These are phyloP conservation scores for Lithospermum erythrorhizon DNA, from an alignment of 257 asterid genomes.

Conservation along the genomic window DNA sequence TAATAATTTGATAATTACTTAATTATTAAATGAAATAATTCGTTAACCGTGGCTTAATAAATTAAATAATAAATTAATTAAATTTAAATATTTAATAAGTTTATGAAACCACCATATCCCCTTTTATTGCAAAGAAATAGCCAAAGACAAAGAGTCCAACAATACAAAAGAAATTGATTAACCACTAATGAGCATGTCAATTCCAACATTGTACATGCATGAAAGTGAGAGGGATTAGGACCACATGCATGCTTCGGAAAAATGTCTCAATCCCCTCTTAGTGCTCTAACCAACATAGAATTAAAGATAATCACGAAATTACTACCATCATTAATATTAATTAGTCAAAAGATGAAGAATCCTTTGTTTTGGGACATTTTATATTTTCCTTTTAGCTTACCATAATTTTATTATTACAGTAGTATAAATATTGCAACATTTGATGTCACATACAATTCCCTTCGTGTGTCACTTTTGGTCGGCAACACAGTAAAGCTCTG, in stretches of 20 bases:
- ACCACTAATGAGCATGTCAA: not conserved
- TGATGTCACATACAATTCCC: constrained; percentile 9
- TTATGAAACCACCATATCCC: too few relatives aligned
- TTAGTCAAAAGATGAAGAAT: not conserved
- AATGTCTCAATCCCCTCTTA: not conserved
- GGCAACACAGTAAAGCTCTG: not conserved
- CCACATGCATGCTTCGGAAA: not conserved
- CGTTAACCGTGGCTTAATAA: too few relatives aligned
- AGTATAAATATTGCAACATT: constrained; percentile 3
- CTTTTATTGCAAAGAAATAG: too few relatives aligned
- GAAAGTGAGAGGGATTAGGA: not conserved
- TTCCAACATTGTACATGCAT: not conserved
- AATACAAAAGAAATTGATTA: not conserved
- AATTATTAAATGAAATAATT: too few relatives aligned
- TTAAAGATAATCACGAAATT: not conserved
- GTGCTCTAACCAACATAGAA: not conserved
- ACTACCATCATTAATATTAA: not conserved
- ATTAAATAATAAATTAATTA: too few relatives aligned
- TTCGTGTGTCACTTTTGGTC: not conserved
- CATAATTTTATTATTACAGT: not conserved
- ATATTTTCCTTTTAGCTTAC: not conserved
- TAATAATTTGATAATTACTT: too few relatives aligned
- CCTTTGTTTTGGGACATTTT: not conserved
- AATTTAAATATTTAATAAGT: too few relatives aligned
- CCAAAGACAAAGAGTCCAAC: too few relatives aligned